These are phyloP conservation scores for Wickerhamiella alocasiicola DNA, from an alignment of 805 yeast species.

Conservation along the genomic window DNA sequence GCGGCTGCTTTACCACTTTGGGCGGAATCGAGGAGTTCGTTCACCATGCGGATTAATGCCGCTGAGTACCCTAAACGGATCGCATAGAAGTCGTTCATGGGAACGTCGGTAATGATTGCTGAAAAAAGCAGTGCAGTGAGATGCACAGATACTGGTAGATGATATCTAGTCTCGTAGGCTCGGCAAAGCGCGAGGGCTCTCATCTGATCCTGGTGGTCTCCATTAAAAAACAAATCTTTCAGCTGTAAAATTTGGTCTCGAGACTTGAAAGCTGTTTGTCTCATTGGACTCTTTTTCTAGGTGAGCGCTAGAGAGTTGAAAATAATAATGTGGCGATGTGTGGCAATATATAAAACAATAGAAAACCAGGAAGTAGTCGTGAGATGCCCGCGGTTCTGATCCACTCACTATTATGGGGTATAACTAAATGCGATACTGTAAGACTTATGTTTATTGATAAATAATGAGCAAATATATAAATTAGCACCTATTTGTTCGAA, in stretches of 20 bases:
- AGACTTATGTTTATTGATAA: too few species aligned
- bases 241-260: conserved; percentile 15
- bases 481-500: too few species aligned
- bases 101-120: conserved; percentile 19
- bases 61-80: conserved; percentile 21
- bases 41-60: conserved; percentile 71
- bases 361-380: too few species aligned
- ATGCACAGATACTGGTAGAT: conserved; percentile 21
- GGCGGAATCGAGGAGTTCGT: conserved; percentile 76
- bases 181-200: conserved; percentile 18
- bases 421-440: too few species aligned
- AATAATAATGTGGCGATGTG: too few species aligned
- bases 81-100: conserved; percentile 19
- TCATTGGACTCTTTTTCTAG: too few species aligned
- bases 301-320: too few species aligned
- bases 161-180: conserved; percentile 22
- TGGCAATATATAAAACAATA: too few species aligned
- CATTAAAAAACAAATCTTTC: conserved; percentile 16
- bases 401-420: too few species aligned
- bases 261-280: conserved; percentile 17
- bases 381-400: too few species aligned
- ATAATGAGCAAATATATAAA: too few species aligned
- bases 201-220: conserved; percentile 14
- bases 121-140: conserved; percentile 20
- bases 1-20: conserved; percentile 71